Percentiles rank a stretch among this genome's conserved stretches.
These are phyloP conservation scores for Heimioporus sp. DNA, from an alignment of 768 basidiomycete species.

Conservation along the genomic window DNA sequence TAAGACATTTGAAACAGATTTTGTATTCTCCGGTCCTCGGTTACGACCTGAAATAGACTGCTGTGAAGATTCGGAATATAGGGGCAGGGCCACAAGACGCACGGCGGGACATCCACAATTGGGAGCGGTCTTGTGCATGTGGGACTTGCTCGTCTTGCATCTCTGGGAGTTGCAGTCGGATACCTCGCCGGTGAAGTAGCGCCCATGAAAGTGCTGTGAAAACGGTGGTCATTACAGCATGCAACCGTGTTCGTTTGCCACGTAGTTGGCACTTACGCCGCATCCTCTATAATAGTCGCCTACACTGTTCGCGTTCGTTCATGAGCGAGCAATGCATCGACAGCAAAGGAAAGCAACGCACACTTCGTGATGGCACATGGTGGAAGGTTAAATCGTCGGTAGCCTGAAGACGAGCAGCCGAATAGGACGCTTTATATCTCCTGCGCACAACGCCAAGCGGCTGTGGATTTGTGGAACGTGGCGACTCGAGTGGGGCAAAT, in stretches of 20 bases:
- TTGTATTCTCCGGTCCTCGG: slow-evolving; percentile 35
- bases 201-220: slow-evolving; percentile 36
- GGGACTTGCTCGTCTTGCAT: slow-evolving; percentile 35
- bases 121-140: slow-evolving; percentile 34
- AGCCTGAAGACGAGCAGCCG: neutral
- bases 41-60: slow-evolving; percentile 25
- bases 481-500: slow-evolving; percentile 3
- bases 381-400: neutral
- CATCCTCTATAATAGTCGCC: slow-evolving; percentile 38
- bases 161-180: slow-evolving; percentile 28
- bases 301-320: slow-evolving; percentile 21
- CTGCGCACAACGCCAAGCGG: slow-evolving; percentile 10
- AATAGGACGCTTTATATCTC: slow-evolving; percentile 5
- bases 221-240: slow-evolving; percentile 4
- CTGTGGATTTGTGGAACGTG: slow-evolving; percentile 9
- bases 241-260: neutral
- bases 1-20: slow-evolving; percentile 35
- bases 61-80: slow-evolving; percentile 5
- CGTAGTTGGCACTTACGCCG: slow-evolving; percentile 24
- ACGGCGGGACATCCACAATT: slow-evolving; percentile 34
- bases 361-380: slow-evolving; percentile 39
- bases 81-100: slow-evolving; percentile 12
- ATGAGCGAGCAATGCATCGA: neutral
- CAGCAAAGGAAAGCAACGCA: slow-evolving; percentile 8
- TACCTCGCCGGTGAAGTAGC: slow-evolving; percentile 35